Base-by-base conservation (phyloP, 768 basidiomycete genomes). In the Cubamyces sp. region DNA sequence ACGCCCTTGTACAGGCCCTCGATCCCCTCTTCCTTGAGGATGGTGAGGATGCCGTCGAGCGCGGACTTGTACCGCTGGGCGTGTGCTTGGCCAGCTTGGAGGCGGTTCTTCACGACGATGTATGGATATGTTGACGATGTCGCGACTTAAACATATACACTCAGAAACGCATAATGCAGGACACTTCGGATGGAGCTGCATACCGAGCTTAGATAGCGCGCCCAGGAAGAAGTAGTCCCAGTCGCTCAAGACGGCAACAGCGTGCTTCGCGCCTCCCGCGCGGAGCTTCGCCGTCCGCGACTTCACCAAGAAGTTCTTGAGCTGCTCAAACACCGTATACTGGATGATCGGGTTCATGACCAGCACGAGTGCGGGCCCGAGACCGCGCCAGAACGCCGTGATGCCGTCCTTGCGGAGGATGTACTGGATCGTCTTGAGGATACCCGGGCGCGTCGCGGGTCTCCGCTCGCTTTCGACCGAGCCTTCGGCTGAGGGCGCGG, bases 211-310 rank as follows among this genome's bases (percentile, higher is more conserved):
- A 12, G 94, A 92, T 42, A 96, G 72, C 0, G 97, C 97, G 2
- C 96, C 96, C n/a, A 98, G 84, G 62, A 95, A 68, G 80, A 99
- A 98, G 75, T 94, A 91, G 72, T 99, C 96, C 81, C 86, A 83
- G 69, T 97, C 94, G 9, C 85, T 82, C 40, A 98, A 77, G 23
- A 80, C 74, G 46, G 81, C 83, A 26, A 68, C 80, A 43, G 76
- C 77, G 41, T 74, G 71, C 59, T 76, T 74, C 47, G 73, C 75
- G 49, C 79, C 83, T 52, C 79, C 74, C 37, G 78, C 81, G 53
- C 82, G 79, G 66, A 86, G 72, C 66, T 77, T 83, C 51, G 71
- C 78, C 28, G 84, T 86, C 39, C 90, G 84, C 30, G 81, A 82
- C 62, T 82, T 81, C 57, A 94, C 77, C 60, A 98, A 70, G 40